A percentile compares a stretch with the other conserved stretches of the same genome.
These are phyloP conservation scores for Hypoxylon rubiginosum DNA, from an alignment of 2,329 filamentous ascomycete genomes.

Conservation along the genomic window DNA sequence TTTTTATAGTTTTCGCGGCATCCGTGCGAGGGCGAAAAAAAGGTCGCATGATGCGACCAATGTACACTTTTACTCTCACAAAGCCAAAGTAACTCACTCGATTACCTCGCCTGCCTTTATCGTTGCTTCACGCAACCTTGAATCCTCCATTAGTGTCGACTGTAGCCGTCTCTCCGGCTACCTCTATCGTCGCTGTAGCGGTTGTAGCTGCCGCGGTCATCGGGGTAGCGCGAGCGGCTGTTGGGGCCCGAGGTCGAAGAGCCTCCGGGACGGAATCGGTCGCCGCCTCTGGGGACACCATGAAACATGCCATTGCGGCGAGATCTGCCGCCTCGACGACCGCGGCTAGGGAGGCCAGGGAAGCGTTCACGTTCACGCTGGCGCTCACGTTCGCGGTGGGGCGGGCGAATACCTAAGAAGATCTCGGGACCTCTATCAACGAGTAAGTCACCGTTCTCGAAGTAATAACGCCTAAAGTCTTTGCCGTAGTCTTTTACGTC, in stretches of 20 bases:
- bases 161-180: slow-evolving; percentile 24
- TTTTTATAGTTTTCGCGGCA: slow-evolving; percentile 16
- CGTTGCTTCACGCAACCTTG: slow-evolving; percentile 1
- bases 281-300: slow-evolving; percentile 52
- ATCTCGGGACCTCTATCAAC: slow-evolving; percentile 81
- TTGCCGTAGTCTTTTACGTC: slow-evolving; percentile 59
- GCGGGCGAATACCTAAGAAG: slow-evolving; percentile 69
- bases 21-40: neutral
- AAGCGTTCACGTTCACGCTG: slow-evolving; percentile 53
- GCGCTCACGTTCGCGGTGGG: slow-evolving; percentile 55
- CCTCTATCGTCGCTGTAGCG: slow-evolving; percentile 12
- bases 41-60: neutral
- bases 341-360: slow-evolving; percentile 42
- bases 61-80: slow-evolving; percentile 6
- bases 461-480: slow-evolving; percentile 78
- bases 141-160: neutral
- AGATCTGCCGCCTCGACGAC: slow-evolving; percentile 39
- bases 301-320: slow-evolving; percentile 50
- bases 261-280: slow-evolving; percentile 50
- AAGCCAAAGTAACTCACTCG: neutral
- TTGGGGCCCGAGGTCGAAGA: slow-evolving; percentile 39
- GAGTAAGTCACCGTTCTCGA: slow-evolving; percentile 74
- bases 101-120: slow-evolving; percentile 23
- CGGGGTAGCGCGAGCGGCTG: slow-evolving; percentile 44
- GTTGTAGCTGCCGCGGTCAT: slow-evolving; percentile 35